Percentiles rank a stretch among this genome's conserved stretches.
Evolutionary conservation across 2,329 filamentous ascomycete genomes (phyloP).

Genomic region (Fonsecaea pedrosoi): DNA sequence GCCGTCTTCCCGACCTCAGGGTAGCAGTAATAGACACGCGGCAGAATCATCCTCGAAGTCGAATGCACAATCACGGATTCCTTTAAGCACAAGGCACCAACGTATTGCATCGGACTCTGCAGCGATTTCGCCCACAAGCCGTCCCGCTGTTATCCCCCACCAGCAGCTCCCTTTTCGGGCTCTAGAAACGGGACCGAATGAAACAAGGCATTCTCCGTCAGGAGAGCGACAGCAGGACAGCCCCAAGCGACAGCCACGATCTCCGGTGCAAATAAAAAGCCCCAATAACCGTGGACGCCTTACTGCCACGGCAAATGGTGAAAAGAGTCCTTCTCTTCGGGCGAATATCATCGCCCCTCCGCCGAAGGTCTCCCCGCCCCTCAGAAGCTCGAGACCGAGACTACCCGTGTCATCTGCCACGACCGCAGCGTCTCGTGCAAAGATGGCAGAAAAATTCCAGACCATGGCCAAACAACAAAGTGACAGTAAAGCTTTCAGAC

Average conservation of each 20-base stretch:
- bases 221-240: conserved; percentile 34
- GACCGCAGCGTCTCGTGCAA: conserved; percentile 73
- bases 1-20: conserved; percentile 10
- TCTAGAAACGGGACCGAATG: conserved; percentile 14
- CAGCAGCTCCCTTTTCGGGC: conserved; percentile 31
- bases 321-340: conserved; percentile 67
- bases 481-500: conserved; percentile 46
- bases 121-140: conserved; percentile 22
- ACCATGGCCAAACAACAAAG: conserved; percentile 49
- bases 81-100: conserved; percentile 33
- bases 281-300: conserved; percentile 47
- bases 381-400: conserved; percentile 82
- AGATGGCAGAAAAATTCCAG: conserved; percentile 64
- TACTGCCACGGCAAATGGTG: conserved; percentile 47
- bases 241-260: conserved; percentile 42
- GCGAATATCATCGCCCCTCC: conserved; percentile 75
- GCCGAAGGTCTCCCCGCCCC: conserved; percentile 76
- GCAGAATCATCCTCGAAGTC: conserved; percentile 15
- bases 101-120: conserved; percentile 31
- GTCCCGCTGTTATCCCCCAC: conserved; percentile 13
- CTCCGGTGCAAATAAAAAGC: conserved; percentile 45
- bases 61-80: conserved; percentile 33
- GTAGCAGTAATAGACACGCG: background rate
- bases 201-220: conserved; percentile 33
- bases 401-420: conserved; percentile 78